A percentile compares a stretch with the other conserved stretches of the same genome.
Evolutionary conservation across 495 filamentous ascomycete genomes (phyloP).

Genomic region (Neurospora sp.): DNA sequence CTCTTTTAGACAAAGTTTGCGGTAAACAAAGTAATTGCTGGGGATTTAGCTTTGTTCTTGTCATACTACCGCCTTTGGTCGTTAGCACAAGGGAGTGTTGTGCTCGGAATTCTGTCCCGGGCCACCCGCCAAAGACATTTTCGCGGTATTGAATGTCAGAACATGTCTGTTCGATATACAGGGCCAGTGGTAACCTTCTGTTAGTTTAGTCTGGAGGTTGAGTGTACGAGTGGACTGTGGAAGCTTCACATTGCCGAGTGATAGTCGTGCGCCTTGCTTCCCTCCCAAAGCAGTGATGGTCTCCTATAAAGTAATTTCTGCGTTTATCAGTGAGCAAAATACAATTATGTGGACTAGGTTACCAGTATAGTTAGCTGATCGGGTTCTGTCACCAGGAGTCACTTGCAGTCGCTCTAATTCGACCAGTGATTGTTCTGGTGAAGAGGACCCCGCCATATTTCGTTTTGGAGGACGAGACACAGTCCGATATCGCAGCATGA

Average conservation of each 20-base stretch:
- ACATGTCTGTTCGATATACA: neutral
- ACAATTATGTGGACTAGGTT: neutral
- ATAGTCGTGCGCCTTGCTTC: neutral
- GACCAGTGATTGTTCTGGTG: neutral
- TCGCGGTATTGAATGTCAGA: neutral
- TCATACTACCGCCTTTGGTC: neutral
- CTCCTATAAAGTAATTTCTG: neutral
- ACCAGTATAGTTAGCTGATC: neutral
- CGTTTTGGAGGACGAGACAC: neutral
- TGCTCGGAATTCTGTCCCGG: neutral
- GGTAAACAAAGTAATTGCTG: neutral
- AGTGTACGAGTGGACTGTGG: neutral
- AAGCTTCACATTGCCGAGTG: neutral
- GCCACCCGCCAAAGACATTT: neutral
- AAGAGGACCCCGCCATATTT: neutral
- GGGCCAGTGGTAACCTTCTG: neutral
- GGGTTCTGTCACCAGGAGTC: neutral
- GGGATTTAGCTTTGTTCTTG: neutral
- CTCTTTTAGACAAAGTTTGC: neutral
- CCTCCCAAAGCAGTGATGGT: neutral
- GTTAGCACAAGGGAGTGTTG: neutral
- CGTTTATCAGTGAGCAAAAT: neutral
- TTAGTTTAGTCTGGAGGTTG: neutral
- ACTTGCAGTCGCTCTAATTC: neutral
- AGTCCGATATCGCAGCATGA: neutral